Evolutionary conservation across 495 filamentous ascomycete genomes (phyloP).

Genomic region (Podospora didyma): DNA sequence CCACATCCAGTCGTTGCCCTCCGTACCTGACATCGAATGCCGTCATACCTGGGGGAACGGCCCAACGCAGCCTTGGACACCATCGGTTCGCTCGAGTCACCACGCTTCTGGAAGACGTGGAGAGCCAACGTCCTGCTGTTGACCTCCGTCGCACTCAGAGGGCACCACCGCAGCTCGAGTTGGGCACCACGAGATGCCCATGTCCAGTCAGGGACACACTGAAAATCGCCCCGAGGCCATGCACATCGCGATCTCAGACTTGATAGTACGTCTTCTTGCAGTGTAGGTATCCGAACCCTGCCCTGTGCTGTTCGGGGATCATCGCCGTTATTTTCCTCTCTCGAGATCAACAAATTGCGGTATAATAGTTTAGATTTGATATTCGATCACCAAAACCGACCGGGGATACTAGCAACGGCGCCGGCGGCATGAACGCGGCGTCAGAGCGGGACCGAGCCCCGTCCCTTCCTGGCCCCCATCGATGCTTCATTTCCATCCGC

Average conservation of each 20-base stretch:
- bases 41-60: not conserved
- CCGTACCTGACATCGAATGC: constrained; percentile 8
- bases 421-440: not conserved
- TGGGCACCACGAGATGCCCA: not conserved
- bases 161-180: not conserved
- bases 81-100: not conserved
- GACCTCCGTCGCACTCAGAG: not conserved
- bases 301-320: not conserved
- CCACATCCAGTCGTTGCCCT: constrained; percentile 1
- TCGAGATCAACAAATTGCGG: too few species aligned
- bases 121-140: not conserved
- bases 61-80: not conserved
- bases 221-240: not conserved
- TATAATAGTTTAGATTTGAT: too few species aligned
- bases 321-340: not conserved
- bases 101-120: not conserved
- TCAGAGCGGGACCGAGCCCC: not conserved
- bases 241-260: not conserved
- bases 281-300: not conserved
- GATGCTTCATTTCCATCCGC: not conserved
- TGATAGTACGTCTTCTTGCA: not conserved
- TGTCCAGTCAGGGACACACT: not conserved
- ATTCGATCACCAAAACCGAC: too few species aligned
- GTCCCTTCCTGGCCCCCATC: not conserved
- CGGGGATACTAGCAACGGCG: not conserved